Base-by-base conservation (phyloP, 441 rosid species). In the Gossypium schwendimanii region DNA sequence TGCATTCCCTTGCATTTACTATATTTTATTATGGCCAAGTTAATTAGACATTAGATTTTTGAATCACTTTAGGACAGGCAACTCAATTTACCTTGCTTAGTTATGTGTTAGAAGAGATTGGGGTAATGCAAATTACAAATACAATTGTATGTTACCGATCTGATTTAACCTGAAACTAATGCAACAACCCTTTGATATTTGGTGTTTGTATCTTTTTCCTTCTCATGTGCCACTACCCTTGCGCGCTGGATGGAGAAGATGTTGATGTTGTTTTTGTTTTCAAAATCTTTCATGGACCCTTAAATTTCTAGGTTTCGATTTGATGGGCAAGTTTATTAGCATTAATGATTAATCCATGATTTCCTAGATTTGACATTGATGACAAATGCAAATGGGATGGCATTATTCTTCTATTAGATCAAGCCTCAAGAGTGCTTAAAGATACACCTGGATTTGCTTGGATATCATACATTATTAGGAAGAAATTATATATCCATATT, bases 1-100 rank as follows among this genome's bases (percentile, higher is more conserved):
- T 91, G 58, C 11, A 76, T 68, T 69, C 18, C 28, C 33, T 69
- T 75, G 54, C 18, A 54, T 68, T 73, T 15, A 28, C 39, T 12
- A 9, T 65, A 14, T 31, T 62, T 63, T 14, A 28, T 45, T 10
- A 49, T 0, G 6, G 15, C 44, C 31, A 36, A 39, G 67, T 36
- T 20, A 3, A 28, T 61, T 23, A 61, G 20, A 24, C 60, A 36
- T 73, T 10, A 1, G 6, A 55, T 64, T 53, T 24, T 64, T 14
- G 20, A 63, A 60, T 11, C 36, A 14, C 50, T 14, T 52, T 41
- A 12, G 45, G 59, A 57, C 44, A 47, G n/a, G 28, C 12, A 4
- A 72, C 7, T 45, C 10, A 9, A n/a, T 44, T 20, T 71, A 28
- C 58, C 55, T 26, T 45, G 28, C 55, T 45, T 60, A 26, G 24